These are phyloP conservation scores for Candida khao-thaluensis DNA, from an alignment of 805 yeast genomes.

Conservation along the genomic window DNA sequence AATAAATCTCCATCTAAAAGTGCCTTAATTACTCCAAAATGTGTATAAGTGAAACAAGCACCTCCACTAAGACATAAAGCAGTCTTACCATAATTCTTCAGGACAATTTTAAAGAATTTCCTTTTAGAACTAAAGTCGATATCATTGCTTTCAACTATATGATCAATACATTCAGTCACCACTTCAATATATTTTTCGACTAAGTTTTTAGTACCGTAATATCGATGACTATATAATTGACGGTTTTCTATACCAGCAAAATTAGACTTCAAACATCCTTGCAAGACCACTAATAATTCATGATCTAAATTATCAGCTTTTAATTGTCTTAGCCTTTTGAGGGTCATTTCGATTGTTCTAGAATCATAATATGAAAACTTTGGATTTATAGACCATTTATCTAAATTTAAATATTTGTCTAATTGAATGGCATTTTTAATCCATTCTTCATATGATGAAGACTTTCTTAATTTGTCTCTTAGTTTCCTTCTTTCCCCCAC, in stretches of 20 bases:
- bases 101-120: conserved; percentile 53
- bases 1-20: conserved; percentile 62
- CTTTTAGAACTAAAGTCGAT: conserved; percentile 45
- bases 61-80: conserved; percentile 78
- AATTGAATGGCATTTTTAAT: conserved; percentile 52
- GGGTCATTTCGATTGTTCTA: conserved; percentile 52
- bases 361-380: conserved; percentile 68
- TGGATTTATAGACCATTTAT: conserved; percentile 62
- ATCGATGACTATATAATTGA: conserved; percentile 66
- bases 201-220: conserved; percentile 68
- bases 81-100: conserved; percentile 66
- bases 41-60: conserved; percentile 74
- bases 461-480: conserved; percentile 47
- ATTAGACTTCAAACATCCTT: conserved; percentile 66
- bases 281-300: conserved; percentile 55
- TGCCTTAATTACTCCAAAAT: conserved; percentile 74
- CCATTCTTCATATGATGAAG: conserved; percentile 63
- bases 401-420: conserved; percentile 58
- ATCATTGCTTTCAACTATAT: conserved; percentile 36
- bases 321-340: conserved; percentile 38
- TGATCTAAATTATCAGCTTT: conserved; percentile 35
- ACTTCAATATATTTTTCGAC: conserved; percentile 55
- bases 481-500: conserved; percentile 53
- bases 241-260: conserved; percentile 80
- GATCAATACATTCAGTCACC: conserved; percentile 48